Percentiles rank a stretch among this genome's conserved stretches.
These are phyloP conservation scores for Strobilomyces confusus DNA, from an alignment of 768 basidiomycete species.

Conservation along the genomic window DNA sequence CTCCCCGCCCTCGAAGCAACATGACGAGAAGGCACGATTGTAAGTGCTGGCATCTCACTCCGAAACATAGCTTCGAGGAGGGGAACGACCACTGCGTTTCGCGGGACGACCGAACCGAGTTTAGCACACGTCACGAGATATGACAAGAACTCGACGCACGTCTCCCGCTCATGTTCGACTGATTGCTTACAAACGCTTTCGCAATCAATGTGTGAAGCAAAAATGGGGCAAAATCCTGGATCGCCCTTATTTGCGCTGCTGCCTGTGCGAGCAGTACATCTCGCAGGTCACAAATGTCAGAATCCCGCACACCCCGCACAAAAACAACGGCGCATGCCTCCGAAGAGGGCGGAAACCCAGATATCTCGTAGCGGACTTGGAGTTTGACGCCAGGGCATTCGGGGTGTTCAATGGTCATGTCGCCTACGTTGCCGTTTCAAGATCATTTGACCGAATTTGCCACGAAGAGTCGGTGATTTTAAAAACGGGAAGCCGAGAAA, in stretches of 20 bases:
- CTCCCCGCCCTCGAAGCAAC: constrained; percentile 21
- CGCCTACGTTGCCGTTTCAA: constrained; percentile 9
- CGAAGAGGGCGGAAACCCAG: constrained; percentile 37
- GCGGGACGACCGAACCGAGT: neutral
- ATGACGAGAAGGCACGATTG: constrained; percentile 19
- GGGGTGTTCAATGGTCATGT: constrained; percentile 6
- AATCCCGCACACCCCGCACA: constrained; percentile 36
- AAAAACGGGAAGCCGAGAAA: neutral
- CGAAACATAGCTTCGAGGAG: constrained; percentile 22
- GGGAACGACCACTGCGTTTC: constrained; percentile 14
- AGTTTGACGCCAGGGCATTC: constrained; percentile 5
- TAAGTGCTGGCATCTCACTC: constrained; percentile 25
- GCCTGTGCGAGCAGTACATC: constrained; percentile 10
- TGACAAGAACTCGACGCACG: constrained; percentile 14
- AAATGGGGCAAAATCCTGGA: constrained; percentile 19
- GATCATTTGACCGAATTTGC: neutral
- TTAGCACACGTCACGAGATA: constrained; percentile 1
- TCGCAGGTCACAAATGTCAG: neutral
- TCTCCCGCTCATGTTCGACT: constrained; percentile 1
- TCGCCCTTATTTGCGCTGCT: constrained; percentile 11
- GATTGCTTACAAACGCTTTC: constrained; percentile 24
- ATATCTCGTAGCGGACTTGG: constrained; percentile 46
- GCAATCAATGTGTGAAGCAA: constrained; percentile 18
- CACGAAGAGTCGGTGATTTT: neutral
- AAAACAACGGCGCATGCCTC: constrained; percentile 45